Evolutionary conservation across 2,329 filamentous ascomycete genomes (phyloP), one percentile per base, ranked within the genome.

Genomic region (Exophiala phaeomuriformis): DNA sequence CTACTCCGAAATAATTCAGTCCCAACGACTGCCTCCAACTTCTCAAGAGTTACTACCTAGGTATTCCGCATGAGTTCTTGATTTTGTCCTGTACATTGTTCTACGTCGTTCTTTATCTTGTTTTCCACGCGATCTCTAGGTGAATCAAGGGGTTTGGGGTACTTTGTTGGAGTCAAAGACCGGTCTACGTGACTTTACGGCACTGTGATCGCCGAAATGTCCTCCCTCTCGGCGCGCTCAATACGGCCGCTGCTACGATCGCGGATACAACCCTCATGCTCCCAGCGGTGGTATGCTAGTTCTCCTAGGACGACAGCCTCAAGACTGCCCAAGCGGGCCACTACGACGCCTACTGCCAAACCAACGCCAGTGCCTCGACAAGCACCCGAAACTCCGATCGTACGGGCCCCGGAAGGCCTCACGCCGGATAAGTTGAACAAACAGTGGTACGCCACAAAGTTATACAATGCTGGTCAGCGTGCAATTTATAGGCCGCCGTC

Each of bases 401-500:
- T 19, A 19, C 33, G n/a, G 41, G 33, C 28, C 6, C 35, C 36
- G 28, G 45, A 36, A 28, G 51, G 43, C 12, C 43, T 56, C 12
- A 31, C 49, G 31, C 51, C 53, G 4, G 47, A 53, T 3, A 39
- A 46, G 30, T 37, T 35, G 19, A 40, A 36, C 32, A 59, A 59
- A 36, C 51, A 56, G 33, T 54, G 49, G 48, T 59, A 55, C 39
- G 57, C 54, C 5, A 40, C 49, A 35, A 56, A 59, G 31, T 42
- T 59, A 30, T 57, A 52, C 37, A 50, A 54, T 31, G 27, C 51
- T 3, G 57, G 57, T 28, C 48, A 53, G 35, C 47, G 39, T 45
- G 42, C 33, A 5, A 56, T 59, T 44, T 57, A 57, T 46, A 52
- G 52, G 33, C 47, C 57, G 4, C 54, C 51, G 3, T 59, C 57